Evolutionary conservation across 257 asterid species (phyloP), one percentile per base, ranked within the genome.

Genomic region (Parsonsia alboflavescens): DNA sequence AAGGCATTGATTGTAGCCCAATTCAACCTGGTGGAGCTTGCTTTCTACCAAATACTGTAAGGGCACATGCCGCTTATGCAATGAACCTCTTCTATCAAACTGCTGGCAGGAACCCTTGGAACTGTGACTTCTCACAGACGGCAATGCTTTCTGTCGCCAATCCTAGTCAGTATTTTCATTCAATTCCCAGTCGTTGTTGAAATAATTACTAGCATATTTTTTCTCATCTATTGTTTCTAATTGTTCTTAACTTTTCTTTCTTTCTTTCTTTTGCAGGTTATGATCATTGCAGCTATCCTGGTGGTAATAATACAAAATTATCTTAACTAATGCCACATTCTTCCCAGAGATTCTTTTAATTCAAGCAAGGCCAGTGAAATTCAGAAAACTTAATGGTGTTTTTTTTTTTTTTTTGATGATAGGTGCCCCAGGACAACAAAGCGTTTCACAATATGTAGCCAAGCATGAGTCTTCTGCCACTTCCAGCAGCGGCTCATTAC

Each of bases 31-130:
- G 97, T 54, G 98, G 96, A 66, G 77, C 85, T 19, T 93, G 97
- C 78, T 92, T 89, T 77, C 88, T 88, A 77, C 93, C 91, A 76
- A 65, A 86, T 85, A 88, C 85, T 24, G 83, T 86, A 64, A 75
- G 54, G 62, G 85, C 90, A 0, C 97, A 89, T 59, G 94, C 98
- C 68, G 88, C 96, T 82, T 94, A 86, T 75, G 97, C 95, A 73
- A 88, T 88, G 92, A 92, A 90, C 87, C 85, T 88, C 56, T 83
- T 88, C 56, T 92, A 87, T 84, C 99, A 90, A 88, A 82, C 91
- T 75, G 79, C 90, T 84, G 89, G 93, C 88, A 88, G 89, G 93
- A 88, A 85, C 82, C 81, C 87, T 3, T 84, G 96, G 94, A 83
- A 81, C 82, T 89, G 98, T 78, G 88, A 88, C 82, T 92, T 92